phyloP scores from a whole-genome alignment of 2,329 filamentous ascomycete species.

The Ilyonectria mors-panacis region DNA sequence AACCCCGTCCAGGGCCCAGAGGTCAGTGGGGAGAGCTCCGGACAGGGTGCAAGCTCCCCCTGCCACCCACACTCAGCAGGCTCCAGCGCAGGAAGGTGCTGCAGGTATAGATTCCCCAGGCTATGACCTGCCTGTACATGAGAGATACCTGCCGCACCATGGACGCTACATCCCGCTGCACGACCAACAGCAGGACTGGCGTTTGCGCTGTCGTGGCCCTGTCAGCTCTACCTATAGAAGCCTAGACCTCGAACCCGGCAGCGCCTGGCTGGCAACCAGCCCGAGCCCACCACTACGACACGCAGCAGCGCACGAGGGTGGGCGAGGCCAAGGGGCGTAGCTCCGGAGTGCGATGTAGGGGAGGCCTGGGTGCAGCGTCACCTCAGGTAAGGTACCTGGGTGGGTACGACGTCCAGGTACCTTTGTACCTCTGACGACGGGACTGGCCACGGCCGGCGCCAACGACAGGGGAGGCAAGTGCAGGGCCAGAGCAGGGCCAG shows the following conservation, averaged over 20 bases:
- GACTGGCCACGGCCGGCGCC: constrained; percentile 28
- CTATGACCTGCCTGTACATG: constrained; percentile 16
- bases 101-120: constrained; percentile 26
- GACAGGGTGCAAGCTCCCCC: constrained; percentile 30
- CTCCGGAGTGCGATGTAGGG: constrained; percentile 9
- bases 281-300: constrained; percentile 42
- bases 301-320: constrained; percentile 25
- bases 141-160: constrained; percentile 15
- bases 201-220: neutral
- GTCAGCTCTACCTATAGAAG: neutral
- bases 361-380: constrained; percentile 12
- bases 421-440: constrained; percentile 29
- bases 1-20: constrained; percentile 22
- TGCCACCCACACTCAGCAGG: constrained; percentile 25
- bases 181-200: neutral
- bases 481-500: constrained; percentile 18
- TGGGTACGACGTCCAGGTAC: constrained; percentile 23
- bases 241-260: constrained; percentile 2
- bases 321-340: constrained; percentile 14
- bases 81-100: constrained; percentile 20
- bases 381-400: constrained; percentile 29
- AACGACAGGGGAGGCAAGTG: constrained; percentile 33
- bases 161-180: constrained; percentile 7
- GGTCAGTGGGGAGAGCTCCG: constrained; percentile 14
- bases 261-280: constrained; percentile 23